Evolutionary conservation across 208 protist genomes (phyloP).

Genomic region (Acanthamoeba castellanii): DNA sequence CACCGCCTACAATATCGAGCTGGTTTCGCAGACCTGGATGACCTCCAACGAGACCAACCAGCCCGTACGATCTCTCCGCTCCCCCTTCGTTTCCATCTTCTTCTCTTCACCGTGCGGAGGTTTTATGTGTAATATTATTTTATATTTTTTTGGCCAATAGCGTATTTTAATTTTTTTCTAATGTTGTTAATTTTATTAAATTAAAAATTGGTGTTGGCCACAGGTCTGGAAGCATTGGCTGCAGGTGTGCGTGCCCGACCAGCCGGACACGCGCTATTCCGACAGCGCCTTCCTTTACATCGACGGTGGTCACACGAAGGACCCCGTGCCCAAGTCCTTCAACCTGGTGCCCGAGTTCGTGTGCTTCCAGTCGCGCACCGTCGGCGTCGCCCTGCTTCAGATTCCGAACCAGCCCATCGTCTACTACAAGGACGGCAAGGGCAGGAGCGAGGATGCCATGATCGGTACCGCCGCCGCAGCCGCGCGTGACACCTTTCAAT

Average conservation of each 20-base stretch:
- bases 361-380: conserved; percentile 38
- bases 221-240: conserved; percentile 80
- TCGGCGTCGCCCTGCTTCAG: conserved; percentile 74
- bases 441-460: conserved; percentile 81
- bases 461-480: conserved; percentile 42
- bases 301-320: conserved; percentile 76
- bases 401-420: conserved; percentile 84
- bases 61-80: not conserved
- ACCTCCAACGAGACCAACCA: conserved; percentile 56
- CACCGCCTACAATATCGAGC: conserved; percentile 77
- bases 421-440: conserved; percentile 74
- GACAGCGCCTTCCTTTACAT: conserved; percentile 75
- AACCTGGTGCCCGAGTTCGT: conserved; percentile 51
- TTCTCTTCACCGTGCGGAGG: not conserved
- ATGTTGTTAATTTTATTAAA: not conserved
- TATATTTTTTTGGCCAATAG: not conserved
- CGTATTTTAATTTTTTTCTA: not conserved
- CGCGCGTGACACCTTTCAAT: not conserved
- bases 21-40: conserved; percentile 79
- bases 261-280: conserved; percentile 59
- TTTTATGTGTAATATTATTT: not conserved
- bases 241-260: conserved; percentile 75
- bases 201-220: not conserved
- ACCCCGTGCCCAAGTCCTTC: conserved; percentile 1
- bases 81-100: not conserved